Base-by-base conservation (phyloP, 2,329 filamentous ascomycete species). In the Plenodomus biglobosus region DNA sequence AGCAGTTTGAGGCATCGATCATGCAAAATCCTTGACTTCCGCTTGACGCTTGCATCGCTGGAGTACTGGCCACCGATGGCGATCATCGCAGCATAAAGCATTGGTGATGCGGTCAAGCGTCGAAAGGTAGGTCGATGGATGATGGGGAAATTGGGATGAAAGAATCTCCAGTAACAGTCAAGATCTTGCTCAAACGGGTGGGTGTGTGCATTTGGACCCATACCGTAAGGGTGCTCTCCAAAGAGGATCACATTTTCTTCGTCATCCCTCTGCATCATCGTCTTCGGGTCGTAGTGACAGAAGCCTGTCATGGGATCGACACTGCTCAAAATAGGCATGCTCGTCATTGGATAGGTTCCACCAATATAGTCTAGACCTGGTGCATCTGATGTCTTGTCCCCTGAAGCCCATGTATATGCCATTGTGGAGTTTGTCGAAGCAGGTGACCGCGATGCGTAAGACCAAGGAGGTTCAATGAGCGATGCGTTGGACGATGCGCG, bases 41-140 rank as follows among this genome's bases (percentile, higher is more conserved):
- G 56, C 36, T 68, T 68, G 30, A 71, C 68, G 40, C 59, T 58
- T 35, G 65, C 52, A 36, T 70, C 61, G 42, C 62, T 63, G 38
- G 69, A 67, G 38, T 72, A 71, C 39, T 76, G 71, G 3, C 69
- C 73, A 27, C 75, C 75, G 20, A 77, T 65, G 4, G 75, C 71
- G 36, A 76, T 59, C 62, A 78, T 74, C n/a, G 74, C 69, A 19
- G 74, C 73, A 36, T 62, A 66, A n/a, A 77, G 65, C 56, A 78
- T 66, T 11, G 75, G 75, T n/a, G 73, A 67, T n/a, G 62, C 55
- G 38, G 50, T 58, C 47, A 68, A 43, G 49, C 66, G 38, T 43
- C 63, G 54, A 65, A 73, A 73, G 40, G 72, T 70, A 59, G 70
- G 62, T 60, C 64, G 70, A 65, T 77, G 73, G 50, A 77, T 51